phyloP scores from a whole-genome alignment of 306 rosid species.

The Ceratonia siliqua region DNA sequence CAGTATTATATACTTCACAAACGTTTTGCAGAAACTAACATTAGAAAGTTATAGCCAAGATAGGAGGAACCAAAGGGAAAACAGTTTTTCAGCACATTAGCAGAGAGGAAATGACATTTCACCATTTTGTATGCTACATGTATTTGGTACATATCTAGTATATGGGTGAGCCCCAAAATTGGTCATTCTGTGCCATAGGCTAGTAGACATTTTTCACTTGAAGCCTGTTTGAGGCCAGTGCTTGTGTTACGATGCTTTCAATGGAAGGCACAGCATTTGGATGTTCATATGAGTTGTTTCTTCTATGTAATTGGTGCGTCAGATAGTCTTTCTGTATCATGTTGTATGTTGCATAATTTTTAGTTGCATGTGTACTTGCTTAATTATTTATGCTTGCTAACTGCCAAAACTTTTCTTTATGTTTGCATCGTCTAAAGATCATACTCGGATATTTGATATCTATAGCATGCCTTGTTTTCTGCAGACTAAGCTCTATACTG shows the following conservation, averaged over 20 bases:
- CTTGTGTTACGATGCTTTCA: background rate
- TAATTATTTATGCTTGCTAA: background rate
- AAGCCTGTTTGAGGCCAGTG: background rate
- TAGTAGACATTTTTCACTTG: background rate
- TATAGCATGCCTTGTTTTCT: constrained; percentile 14
- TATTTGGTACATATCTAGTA: background rate
- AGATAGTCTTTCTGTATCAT: background rate
- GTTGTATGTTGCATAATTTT: background rate
- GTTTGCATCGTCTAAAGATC: background rate
- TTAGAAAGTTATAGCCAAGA: too few species aligned
- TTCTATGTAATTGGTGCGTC: background rate
- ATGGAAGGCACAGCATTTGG: background rate
- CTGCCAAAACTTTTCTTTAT: background rate
- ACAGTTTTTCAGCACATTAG: too few species aligned
- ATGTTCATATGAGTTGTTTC: background rate
- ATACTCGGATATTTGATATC: constrained; percentile 5
- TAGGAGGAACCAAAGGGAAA: too few species aligned
- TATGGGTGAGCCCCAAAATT: background rate
- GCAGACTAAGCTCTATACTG: constrained; percentile 51
- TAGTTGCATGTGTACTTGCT: background rate
- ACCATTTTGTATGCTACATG: background rate
- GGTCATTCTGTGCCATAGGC: background rate
- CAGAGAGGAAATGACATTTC: too few species aligned
- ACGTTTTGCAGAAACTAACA: too few species aligned
- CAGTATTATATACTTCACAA: too few species aligned